A percentile compares a stretch with the other conserved stretches of the same genome.
These are phyloP conservation scores for Ehretia macrophylla DNA, from an alignment of 257 asterid genomes.

Conservation along the genomic window DNA sequence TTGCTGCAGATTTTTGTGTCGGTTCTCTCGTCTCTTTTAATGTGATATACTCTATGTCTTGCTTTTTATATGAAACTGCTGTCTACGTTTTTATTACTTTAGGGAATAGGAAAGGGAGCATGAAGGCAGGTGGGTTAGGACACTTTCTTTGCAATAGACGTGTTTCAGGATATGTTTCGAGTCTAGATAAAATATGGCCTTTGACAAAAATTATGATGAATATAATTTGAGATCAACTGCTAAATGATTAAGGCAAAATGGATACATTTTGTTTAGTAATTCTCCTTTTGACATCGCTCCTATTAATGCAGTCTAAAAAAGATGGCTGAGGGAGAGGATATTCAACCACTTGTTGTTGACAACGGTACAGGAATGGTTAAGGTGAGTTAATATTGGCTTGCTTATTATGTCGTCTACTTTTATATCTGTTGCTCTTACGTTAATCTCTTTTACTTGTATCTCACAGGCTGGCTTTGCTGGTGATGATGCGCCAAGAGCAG, in stretches of 20 bases:
- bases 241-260: neutral
- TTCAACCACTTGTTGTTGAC: constrained; percentile 44
- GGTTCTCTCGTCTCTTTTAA: no score
- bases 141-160: no score
- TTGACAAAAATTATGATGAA: no score
- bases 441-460: neutral
- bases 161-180: no score
- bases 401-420: neutral
- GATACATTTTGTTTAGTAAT: neutral
- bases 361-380: constrained; percentile 46
- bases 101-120: no score
- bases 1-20: no score
- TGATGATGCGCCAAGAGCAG: constrained; percentile 47
- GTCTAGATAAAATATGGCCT: no score
- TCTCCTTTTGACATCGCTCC: neutral
- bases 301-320: neutral
- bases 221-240: no score
- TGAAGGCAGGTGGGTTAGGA: no score
- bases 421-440: neutral
- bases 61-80: no score
- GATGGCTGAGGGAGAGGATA: constrained; percentile 39
- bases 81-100: no score
- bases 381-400: constrained; percentile 11
- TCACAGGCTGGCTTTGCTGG: constrained; percentile 44
- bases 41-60: no score